These are phyloP conservation scores for Bretziella fagacearum DNA, from an alignment of 2,329 filamentous ascomycete species.

Conservation along the genomic window DNA sequence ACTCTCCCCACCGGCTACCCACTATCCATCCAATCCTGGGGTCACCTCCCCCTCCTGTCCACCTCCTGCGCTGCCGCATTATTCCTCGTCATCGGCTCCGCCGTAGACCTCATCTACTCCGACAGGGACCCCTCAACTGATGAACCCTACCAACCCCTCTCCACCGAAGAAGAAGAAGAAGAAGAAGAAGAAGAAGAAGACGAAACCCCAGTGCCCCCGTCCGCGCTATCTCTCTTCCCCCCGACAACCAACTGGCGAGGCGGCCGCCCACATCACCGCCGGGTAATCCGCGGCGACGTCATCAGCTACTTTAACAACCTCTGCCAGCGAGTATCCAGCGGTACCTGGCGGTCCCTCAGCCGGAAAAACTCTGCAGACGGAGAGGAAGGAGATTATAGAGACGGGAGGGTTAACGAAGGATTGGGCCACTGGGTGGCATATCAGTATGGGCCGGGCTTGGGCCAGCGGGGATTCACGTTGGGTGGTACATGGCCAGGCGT, in stretches of 20 bases:
- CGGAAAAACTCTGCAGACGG: neutral
- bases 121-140: no score
- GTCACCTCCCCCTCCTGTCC: neutral
- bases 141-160: no score
- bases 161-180: no score
- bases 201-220: neutral
- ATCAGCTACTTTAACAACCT: neutral
- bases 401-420: neutral
- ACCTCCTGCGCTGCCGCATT: slow-evolving; percentile 1
- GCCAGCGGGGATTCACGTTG: neutral
- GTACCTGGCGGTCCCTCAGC: neutral
- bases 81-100: neutral
- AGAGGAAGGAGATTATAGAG: neutral
- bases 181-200: no score
- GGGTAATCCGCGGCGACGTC: neutral
- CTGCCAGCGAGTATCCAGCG: neutral
- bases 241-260: neutral
- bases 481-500: neutral
- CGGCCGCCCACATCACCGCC: neutral
- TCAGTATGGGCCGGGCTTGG: slow-evolving; percentile 5
- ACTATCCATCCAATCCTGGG: slow-evolving; percentile 3
- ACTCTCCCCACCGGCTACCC: neutral
- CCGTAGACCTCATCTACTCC: no score
- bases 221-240: neutral
- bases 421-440: neutral